Conservation (phyloP, 257 asterid genomes). For the Linaria vulgaris region DNA sequence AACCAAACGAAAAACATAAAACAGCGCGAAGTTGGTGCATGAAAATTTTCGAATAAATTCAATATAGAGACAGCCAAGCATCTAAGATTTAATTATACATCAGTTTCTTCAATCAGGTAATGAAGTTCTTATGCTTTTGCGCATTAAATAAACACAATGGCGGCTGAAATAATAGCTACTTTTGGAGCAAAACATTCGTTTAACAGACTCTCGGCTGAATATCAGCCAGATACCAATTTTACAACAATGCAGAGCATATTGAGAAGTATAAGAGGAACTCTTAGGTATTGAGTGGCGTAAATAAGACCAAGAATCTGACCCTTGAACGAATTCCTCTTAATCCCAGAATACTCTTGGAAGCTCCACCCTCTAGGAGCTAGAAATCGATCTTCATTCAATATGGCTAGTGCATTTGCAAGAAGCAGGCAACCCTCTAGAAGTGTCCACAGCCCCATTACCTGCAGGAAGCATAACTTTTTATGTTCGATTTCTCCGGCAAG, state of each 20-base stretch:
- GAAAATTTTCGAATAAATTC: too few relatives aligned
- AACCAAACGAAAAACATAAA: too few relatives aligned
- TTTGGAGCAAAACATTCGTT: too few relatives aligned
- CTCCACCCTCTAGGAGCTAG: constrained; percentile 94
- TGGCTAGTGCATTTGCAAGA: constrained; percentile 86
- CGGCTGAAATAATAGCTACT: too few relatives aligned
- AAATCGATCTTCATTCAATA: constrained; percentile 81
- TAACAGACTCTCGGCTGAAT: not conserved
- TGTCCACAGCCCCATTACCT: constrained; percentile 90
- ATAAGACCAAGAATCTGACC: constrained; percentile 91
- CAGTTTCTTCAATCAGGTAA: too few relatives aligned
- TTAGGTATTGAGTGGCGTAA: constrained; percentile 77
- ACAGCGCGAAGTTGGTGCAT: too few relatives aligned
- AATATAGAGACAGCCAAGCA: too few relatives aligned
- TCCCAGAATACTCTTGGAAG: constrained; percentile 88
- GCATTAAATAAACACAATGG: too few relatives aligned
- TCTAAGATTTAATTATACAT: too few relatives aligned
- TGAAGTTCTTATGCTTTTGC: too few relatives aligned
- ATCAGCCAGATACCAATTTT: constrained; percentile 84
- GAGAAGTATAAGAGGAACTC: constrained; percentile 78
- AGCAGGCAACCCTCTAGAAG: constrained; percentile 82
- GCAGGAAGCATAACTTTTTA: constrained; percentile 17
- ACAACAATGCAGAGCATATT: constrained; percentile 75
- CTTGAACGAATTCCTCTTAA: constrained; percentile 76
- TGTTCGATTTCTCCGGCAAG: too few relatives aligned